Conservation (phyloP, 139 green algal genomes). For the Micromonas pusilla region DNA sequence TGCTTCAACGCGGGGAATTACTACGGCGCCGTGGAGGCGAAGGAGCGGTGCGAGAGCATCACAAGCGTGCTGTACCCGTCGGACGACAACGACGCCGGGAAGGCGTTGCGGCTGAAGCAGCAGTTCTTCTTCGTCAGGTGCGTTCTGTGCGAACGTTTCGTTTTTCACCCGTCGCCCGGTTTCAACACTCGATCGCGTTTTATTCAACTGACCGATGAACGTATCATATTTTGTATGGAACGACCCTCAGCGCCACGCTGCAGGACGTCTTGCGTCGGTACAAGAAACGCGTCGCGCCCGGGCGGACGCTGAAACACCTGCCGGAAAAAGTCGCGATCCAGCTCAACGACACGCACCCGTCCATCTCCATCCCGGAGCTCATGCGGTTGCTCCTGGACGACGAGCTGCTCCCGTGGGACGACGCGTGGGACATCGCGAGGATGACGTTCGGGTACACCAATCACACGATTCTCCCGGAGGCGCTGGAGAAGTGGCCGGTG, state of each 20-base stretch:
- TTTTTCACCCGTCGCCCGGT: no score
- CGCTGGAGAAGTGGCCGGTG: conserved; percentile 72
- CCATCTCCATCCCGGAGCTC: conserved; percentile 86
- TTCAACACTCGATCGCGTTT: no score
- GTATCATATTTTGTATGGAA: no score
- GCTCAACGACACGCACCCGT: conserved; percentile 97
- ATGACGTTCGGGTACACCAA: conserved; percentile 56
- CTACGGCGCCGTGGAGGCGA: conserved; percentile 63
- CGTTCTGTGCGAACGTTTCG: no score
- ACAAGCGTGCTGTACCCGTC: conserved; percentile 96
- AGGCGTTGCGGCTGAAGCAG: conserved; percentile 97
- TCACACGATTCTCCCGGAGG: conserved; percentile 97
- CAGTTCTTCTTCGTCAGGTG: conserved; percentile 99
- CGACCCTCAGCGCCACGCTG: conserved; percentile 84
- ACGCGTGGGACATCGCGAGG: conserved; percentile 75
- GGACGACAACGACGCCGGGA: conserved; percentile 92
- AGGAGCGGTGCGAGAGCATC: conserved; percentile 81
- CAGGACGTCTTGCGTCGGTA: conserved; percentile 80
- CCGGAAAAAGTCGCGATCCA: conserved; percentile 71
- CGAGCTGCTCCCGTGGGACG: conserved; percentile 84
- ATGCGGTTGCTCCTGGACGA: conserved; percentile 98
- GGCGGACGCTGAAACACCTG: conserved; percentile 20
- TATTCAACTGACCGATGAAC: no score
- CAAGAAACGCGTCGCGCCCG: conserved; percentile 43
- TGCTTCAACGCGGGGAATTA: conserved; percentile 95